A percentile compares a stretch with the other conserved stretches of the same genome.
These are phyloP conservation scores for Vickermania spadyakhi DNA, from an alignment of 208 protist genomes.

Conservation along the genomic window DNA sequence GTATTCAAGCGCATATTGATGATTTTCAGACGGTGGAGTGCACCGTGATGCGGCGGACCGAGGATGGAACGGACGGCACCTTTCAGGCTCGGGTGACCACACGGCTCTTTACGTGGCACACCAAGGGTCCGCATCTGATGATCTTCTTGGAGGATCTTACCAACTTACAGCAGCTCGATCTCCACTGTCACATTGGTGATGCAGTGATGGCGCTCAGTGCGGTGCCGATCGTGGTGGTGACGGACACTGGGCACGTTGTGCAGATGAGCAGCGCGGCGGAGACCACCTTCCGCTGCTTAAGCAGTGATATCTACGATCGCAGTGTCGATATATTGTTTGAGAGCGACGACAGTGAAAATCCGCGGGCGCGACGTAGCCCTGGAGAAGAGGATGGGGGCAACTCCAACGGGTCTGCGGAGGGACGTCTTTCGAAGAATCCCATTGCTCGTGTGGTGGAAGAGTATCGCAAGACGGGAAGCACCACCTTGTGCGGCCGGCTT, in stretches of 20 bases:
- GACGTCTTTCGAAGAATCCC: conserved; percentile 4
- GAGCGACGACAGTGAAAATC: background rate
- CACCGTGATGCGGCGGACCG: conserved; percentile 5
- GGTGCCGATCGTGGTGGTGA: conserved; percentile 11
- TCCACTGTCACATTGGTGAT: conserved; percentile 2
- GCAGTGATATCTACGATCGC: conserved; percentile 2
- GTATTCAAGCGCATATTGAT: conserved; percentile 2
- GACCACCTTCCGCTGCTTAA: conserved; percentile 2
- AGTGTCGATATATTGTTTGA: conserved; percentile 5
- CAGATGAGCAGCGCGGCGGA: conserved; percentile 10
- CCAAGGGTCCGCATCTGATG: conserved; percentile 1
- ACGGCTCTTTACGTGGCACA: background rate
- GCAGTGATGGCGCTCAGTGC: conserved; percentile 4
- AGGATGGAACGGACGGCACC: conserved; percentile 2
- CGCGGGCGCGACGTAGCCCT: background rate
- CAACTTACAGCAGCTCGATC: background rate
- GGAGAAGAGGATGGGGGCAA: background rate
- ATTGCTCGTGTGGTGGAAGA: conserved; percentile 3
- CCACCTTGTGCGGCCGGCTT: background rate
- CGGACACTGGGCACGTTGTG: conserved; percentile 3
- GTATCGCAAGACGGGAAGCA: conserved; percentile 1
- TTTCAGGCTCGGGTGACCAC: conserved; percentile 7
- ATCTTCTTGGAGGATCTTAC: conserved; percentile 10
- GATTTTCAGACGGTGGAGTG: conserved; percentile 2
- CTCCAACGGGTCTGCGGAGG: background rate